A percentile compares a stretch with the other conserved stretches of the same genome.
phyloP scores from a whole-genome alignment of 768 basidiomycete species.

The Trametes cingulata region DNA sequence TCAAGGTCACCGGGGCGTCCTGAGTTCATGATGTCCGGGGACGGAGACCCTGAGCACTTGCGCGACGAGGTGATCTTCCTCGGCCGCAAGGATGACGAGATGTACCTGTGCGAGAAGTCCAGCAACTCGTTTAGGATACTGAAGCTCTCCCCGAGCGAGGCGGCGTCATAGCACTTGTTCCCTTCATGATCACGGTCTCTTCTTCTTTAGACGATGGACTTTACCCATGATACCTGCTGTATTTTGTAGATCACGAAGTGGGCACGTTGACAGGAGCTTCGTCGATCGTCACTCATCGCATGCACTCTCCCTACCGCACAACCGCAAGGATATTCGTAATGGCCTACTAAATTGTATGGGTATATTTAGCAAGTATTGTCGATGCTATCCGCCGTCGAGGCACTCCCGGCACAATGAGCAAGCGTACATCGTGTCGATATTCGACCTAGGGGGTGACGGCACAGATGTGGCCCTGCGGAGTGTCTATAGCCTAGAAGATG shows the following conservation, averaged over 20 bases:
- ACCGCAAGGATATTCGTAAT: conserved; percentile 8
- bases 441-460: too few species aligned
- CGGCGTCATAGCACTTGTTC: conserved; percentile 20
- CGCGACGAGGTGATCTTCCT: conserved; percentile 79
- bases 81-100: conserved; percentile 72
- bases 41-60: conserved; percentile 50
- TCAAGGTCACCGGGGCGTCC: conserved; percentile 50
- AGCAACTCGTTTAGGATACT: conserved; percentile 74
- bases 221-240: conserved; percentile 22
- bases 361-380: conserved; percentile 10
- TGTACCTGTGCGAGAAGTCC: conserved; percentile 82
- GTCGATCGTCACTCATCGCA: neutral
- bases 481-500: conserved; percentile 7
- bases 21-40: conserved; percentile 50
- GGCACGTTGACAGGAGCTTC: conserved; percentile 7
- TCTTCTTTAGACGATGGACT: conserved; percentile 10
- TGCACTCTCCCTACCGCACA: conserved; percentile 3
- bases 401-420: too few species aligned
- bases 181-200: conserved; percentile 9
- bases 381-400: neutral
- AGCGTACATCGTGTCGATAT: too few species aligned
- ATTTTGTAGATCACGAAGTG: conserved; percentile 16
- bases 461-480: too few species aligned
- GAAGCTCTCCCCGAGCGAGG: conserved; percentile 51
- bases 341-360: conserved; percentile 10